Evolutionary conservation across 2,329 filamentous ascomycete genomes (phyloP), one percentile per base, ranked within the genome.

Genomic region (Exophiala bonariae): DNA sequence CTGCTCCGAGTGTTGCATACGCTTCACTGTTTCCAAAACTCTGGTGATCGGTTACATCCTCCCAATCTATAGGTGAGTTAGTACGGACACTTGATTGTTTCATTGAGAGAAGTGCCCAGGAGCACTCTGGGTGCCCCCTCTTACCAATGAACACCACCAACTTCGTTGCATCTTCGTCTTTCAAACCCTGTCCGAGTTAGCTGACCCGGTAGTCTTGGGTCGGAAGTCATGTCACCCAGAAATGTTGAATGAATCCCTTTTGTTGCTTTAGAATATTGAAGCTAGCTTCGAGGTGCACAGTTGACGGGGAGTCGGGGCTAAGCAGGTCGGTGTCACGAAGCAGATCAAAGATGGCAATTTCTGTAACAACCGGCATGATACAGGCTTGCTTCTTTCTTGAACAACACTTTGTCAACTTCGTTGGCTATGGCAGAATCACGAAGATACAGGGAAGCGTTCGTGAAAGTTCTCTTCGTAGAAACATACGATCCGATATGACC

Each of bases 301-400:
- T n/a, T 10, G 38, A 28, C 26, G 6, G 16, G 3, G 39, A 48
- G 20, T 19, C 26, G 20, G 19, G 5, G 8, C 43, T 14, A 11
- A 16, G 31, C 14, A 20, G 45, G 26, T 48, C 26, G 16, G 26
- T 18, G 11, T 31, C 45, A 8, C 10, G n/a, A 4, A 33, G 30
- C 4, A 48, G 45, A 17, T 14, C 11, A 22, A 48, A 39, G 13
- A 33, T 23, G 13, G 23, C 39, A n/a, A 36, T 48, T 32, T 48
- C 39, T 10, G 45, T 43, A 14, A 23, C 37, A 22, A 30, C 16
- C 6, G 38, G 3, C 44, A 40, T 47, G 10, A n/a, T 32, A 14
- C 8, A 22, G 30, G 22, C 34, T 28, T 37, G 13, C 3, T 37
- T n/a, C n/a, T n/a, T n/a, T n/a, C 6, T 26, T 26, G 23, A 26